These are phyloP conservation scores for Picea sitchensis DNA, from an alignment of 75 land plant species.

Conservation along the genomic window DNA sequence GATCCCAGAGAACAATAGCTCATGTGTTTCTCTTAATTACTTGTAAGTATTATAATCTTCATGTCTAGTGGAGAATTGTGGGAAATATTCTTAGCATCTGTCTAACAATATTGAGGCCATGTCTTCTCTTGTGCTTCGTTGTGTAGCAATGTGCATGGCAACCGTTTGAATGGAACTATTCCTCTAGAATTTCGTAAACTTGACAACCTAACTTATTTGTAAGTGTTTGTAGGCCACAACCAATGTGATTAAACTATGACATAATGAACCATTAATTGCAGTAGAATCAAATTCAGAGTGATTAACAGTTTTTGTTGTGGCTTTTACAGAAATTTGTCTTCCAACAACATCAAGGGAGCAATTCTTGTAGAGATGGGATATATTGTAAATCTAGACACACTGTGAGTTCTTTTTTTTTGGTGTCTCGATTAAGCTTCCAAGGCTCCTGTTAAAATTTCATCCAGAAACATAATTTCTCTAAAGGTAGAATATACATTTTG, in stretches of 20 bases:
- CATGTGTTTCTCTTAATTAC: slow-evolving; percentile 65
- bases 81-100: no score
- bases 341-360: slow-evolving; percentile 65
- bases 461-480: neutral
- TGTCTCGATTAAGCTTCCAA: neutral
- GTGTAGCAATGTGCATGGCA: slow-evolving; percentile 65
- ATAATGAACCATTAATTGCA: neutral
- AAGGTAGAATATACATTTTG: neutral
- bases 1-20: slow-evolving; percentile 81
- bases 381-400: slow-evolving; percentile 79
- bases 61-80: neutral
- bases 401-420: slow-evolving; percentile 35
- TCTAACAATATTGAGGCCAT: neutral
- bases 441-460: neutral
- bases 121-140: no score
- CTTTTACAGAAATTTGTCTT: slow-evolving; percentile 57
- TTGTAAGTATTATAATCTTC: slow-evolving; percentile 35
- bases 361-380: slow-evolving; percentile 83
- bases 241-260: neutral
- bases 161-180: slow-evolving; percentile 75
- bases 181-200: slow-evolving; percentile 69
- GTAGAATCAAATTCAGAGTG: no score
- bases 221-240: slow-evolving; percentile 20
- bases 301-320: neutral
- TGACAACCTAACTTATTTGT: slow-evolving; percentile 88